Percentiles rank a stretch among this genome's conserved stretches.
phyloP scores from a whole-genome alignment of 2,329 filamentous ascomycete species.

The Sporothrix luriei region DNA sequence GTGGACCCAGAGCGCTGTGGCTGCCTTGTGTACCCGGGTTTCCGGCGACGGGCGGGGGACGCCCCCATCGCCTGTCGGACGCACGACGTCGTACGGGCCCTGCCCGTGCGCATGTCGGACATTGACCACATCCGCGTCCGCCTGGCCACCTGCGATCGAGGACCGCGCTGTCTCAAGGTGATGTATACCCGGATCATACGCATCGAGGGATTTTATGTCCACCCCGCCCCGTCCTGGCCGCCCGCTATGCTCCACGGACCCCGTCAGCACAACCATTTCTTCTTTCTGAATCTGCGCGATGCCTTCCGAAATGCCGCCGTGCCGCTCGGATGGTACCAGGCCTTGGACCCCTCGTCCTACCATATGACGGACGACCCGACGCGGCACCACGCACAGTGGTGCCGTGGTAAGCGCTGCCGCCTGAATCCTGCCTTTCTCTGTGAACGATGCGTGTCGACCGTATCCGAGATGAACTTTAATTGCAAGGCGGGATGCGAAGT shows the following conservation, averaged over 20 bases:
- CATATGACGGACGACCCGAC: not conserved
- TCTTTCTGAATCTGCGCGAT: not conserved
- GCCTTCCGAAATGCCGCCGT: not conserved
- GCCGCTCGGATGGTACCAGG: not conserved
- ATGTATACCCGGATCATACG: conserved; percentile 6
- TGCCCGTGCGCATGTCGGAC: not conserved
- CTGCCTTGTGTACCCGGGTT: conserved; percentile 27
- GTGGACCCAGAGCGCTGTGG: conserved; percentile 30
- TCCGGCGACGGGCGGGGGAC: not conserved
- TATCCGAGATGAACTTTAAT: too few relatives aligned
- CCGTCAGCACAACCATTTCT: not conserved
- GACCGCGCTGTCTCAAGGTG: not conserved
- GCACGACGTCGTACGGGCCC: conserved; percentile 6
- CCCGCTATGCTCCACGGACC: not conserved
- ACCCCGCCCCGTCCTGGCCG: not conserved
- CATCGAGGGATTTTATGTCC: not conserved
- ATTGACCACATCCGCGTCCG: conserved; percentile 7
- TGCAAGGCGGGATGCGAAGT: too few relatives aligned
- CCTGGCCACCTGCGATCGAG: not conserved
- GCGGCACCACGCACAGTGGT: not conserved
- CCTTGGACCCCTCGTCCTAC: not conserved
- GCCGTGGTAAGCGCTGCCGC: not conserved
- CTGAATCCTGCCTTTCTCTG: not conserved
- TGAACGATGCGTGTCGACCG: too few relatives aligned
- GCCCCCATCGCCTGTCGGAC: not conserved